Evolutionary conservation across 2,329 filamentous ascomycete genomes (phyloP), one percentile per base, ranked within the genome.

Genomic region (Trichoderma koningii): DNA sequence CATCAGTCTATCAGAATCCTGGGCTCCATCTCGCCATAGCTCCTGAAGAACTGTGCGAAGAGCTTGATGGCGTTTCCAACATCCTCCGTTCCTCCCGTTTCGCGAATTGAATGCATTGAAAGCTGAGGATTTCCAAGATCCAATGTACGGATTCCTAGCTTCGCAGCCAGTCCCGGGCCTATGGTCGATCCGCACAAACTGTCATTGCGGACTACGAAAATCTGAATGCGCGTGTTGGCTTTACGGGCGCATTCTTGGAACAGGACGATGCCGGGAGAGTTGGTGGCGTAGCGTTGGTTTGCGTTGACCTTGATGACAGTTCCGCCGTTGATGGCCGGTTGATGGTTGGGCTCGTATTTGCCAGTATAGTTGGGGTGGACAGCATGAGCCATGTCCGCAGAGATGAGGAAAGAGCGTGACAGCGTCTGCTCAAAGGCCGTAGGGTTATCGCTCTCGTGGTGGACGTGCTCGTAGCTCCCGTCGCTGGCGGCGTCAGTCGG

Each of bases 301-400:
- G 95, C 95, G 75, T 99, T 99, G 82, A 99, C 85, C 81, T 99
- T 99, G 82, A 99, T 93, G 52, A 98, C 94, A 4, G 92, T 92
- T 59, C 95, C 95, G 77, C 92, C 91, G 84, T 99, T 99, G 85
- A 99, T 96, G 78, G 93, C 89, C 5, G 95, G 95, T 69, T 91
- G 87, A 79, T 99, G 95, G 71, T 92, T 90, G 42, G 87, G 79
- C 80, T 99, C 95, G 79, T 98, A 97, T 79, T 98, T 98, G 71
- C 81, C 87, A 5, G 88, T 84, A 76, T 97, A 99, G 81, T 99
- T 99, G 65, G 95, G 95, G 77, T 99, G 92, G 15, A 99, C 89
- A 5, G 90, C 90, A 80, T 99, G 95, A 1, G 95, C 93, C 95
- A 99, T 98, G 76, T 99, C 95, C 60, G 95, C 95, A 6, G 92